Conservation (phyloP, 768 basidiomycete species). For the Termitomyces sp. region DNA sequence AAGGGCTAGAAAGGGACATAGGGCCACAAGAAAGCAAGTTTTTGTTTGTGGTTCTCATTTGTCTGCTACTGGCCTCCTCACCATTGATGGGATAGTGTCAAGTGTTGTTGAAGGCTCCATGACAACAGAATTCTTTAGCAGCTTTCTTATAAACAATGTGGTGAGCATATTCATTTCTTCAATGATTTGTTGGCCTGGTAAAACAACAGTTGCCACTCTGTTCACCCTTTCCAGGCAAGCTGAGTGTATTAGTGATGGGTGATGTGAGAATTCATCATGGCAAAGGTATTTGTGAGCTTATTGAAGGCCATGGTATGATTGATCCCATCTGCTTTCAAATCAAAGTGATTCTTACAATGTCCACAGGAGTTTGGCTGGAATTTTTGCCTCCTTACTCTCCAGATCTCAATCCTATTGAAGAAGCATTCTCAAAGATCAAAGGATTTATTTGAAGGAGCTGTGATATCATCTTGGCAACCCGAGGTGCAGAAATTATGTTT, state of each 20-base stretch:
- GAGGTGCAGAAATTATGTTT: constrained; percentile 18
- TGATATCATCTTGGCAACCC: not conserved
- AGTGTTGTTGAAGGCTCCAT: constrained; percentile 26
- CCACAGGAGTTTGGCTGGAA: constrained; percentile 23
- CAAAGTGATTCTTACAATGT: no score
- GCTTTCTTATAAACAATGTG: constrained; percentile 24
- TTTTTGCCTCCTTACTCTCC: constrained; percentile 37
- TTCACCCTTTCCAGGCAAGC: constrained; percentile 21
- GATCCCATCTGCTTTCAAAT: not conserved
- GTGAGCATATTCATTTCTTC: constrained; percentile 12
- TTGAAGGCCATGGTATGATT: constrained; percentile 4
- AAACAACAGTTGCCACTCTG: constrained; percentile 14
- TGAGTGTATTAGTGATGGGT: constrained; percentile 29
- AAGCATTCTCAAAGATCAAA: constrained; percentile 35
- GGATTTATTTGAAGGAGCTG: constrained; percentile 21
- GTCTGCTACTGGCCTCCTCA: constrained; percentile 23
- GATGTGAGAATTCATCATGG: constrained; percentile 30
- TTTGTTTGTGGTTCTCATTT: constrained; percentile 24
- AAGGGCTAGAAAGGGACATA: constrained; percentile 16
- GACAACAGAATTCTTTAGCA: constrained; percentile 14
- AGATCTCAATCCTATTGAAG: constrained; percentile 36
- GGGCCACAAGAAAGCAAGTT: constrained; percentile 20
- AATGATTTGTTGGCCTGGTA: not conserved
- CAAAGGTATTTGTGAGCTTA: constrained; percentile 20
- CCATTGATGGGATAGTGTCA: constrained; percentile 25